These are phyloP conservation scores for Colletotrichum cordylinicola DNA, from an alignment of 2,329 filamentous ascomycete genomes.

Conservation along the genomic window DNA sequence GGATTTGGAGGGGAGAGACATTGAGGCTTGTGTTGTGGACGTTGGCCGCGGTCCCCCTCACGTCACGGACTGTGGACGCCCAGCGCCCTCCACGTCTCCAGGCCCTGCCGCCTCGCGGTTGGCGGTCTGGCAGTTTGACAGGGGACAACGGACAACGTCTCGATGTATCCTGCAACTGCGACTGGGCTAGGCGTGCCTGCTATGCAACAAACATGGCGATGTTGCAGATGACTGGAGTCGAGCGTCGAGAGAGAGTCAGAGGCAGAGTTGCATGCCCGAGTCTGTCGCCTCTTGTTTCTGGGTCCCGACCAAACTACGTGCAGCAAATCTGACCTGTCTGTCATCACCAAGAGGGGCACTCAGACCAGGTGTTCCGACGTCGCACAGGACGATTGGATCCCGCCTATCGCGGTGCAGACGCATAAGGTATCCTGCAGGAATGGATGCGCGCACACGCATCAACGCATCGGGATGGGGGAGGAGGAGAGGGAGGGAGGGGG, in stretches of 20 bases:
- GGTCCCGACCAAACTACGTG: neutral
- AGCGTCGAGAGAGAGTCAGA: neutral
- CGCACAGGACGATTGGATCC: slow-evolving; percentile 17
- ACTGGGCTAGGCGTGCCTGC: neutral
- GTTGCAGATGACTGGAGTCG: neutral
- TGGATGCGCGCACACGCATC: slow-evolving; percentile 8
- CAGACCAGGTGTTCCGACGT: slow-evolving; percentile 21
- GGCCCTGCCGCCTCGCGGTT: neutral
- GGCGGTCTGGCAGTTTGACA: neutral
- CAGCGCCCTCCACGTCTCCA: neutral
- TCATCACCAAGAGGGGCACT: slow-evolving; percentile 21
- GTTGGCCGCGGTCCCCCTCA: neutral
- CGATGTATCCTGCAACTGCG: neutral
- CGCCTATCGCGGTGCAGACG: slow-evolving; percentile 19
- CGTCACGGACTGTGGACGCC: neutral
- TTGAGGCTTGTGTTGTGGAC: neutral
- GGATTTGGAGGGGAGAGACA: neutral
- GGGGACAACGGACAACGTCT: neutral
- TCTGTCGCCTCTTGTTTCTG: neutral
- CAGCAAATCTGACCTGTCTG: neutral
- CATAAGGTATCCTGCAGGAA: slow-evolving; percentile 14
- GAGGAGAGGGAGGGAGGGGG: neutral
- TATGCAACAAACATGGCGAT: neutral
- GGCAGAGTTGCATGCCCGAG: neutral
- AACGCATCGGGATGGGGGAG: neutral